Conservation (phyloP, 371 early-diverging fungal genomes). For the Dinochytrium kinnereticum region DNA sequence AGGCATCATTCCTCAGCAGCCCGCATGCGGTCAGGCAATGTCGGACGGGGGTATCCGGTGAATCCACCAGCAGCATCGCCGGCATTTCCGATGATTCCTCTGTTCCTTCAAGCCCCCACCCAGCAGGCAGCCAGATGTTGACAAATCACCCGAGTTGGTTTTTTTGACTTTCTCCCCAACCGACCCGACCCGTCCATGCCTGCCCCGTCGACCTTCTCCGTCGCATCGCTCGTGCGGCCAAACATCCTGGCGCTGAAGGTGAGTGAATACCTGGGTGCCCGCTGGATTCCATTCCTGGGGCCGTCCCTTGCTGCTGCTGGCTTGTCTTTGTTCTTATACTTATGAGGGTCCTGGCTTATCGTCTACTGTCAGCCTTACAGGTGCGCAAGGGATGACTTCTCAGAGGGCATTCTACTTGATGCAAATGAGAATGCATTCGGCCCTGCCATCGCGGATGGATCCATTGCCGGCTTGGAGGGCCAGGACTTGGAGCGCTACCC, state of each 20-base stretch:
- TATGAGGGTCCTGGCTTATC: neutral
- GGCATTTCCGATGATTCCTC: too few species aligned
- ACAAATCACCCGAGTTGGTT: too few species aligned
- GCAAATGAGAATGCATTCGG: conserved; percentile 98
- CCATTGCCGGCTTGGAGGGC: conserved; percentile 31
- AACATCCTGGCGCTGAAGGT: conserved; percentile 84
- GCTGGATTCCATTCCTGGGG: neutral
- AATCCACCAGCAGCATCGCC: too few species aligned
- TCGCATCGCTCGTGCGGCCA: conserved; percentile 83
- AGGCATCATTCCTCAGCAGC: too few species aligned
- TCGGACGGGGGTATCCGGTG: too few species aligned
- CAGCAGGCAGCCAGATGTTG: too few species aligned
- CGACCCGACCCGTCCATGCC: neutral
- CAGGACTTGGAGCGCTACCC: conserved; percentile 89
- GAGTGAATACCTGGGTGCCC: neutral
- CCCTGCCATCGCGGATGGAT: conserved; percentile 55
- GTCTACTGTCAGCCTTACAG: conserved; percentile 75
- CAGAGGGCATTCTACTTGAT: conserved; percentile 89
- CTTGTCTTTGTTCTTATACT: neutral
- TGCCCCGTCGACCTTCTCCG: conserved; percentile 55
- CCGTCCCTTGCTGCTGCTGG: too few species aligned
- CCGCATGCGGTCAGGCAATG: too few species aligned
- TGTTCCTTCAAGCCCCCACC: too few species aligned
- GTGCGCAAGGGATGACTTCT: conserved; percentile 96
- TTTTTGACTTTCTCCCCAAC: neutral